Evolutionary conservation across 1,284 basidiomycete genomes (phyloP), one percentile per base, ranked within the genome.

Genomic region (Sporisorium graminicola): DNA sequence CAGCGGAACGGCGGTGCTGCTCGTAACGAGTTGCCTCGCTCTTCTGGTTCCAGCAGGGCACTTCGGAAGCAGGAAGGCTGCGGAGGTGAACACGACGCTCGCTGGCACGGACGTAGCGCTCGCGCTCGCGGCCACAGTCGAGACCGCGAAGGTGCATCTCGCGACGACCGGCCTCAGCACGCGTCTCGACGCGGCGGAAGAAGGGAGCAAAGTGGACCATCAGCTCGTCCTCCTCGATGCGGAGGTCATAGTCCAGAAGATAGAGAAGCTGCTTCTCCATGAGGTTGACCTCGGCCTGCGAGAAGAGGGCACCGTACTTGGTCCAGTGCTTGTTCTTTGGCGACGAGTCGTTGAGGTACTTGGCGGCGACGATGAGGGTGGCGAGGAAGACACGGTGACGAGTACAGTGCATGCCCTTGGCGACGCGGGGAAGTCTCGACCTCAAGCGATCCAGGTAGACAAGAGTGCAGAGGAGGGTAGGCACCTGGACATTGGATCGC

Each of bases 361-460:
- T 99, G 79, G 95, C 93, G 31, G 96, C 92, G 54, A 95, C 93
- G 86, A 99, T 98, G 82, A 98, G 91, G 0, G 93, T 92, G 42
- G 96, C 95, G 78, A 99, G 90, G 87, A 99, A 98, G 74, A 98
- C 92, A 54, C 96, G 92, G 86, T 98, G 95, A 57, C 94, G 90
- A 6, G 95, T 95, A 87, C 93, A 96, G 26, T 92, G 90, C 89
- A 95, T 92, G 56, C 95, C 95, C 89, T 93, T 94, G 52, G 94
- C 86, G 86, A 94, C 90, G 62, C 91, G 89, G 12, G 95, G 94
- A 51, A 98, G 88, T 83, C 92, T 92, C 52, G 89, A 86, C 58
- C 92, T 90, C 60, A 99, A 89, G 49, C 96, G 90, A 79, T 98
- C 93, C 66, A 98, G 91, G 88, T 96, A 98, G 81, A 98, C 90